Conservation (phyloP, 495 filamentous ascomycete genomes). For the Aspergillus haitiensis region DNA sequence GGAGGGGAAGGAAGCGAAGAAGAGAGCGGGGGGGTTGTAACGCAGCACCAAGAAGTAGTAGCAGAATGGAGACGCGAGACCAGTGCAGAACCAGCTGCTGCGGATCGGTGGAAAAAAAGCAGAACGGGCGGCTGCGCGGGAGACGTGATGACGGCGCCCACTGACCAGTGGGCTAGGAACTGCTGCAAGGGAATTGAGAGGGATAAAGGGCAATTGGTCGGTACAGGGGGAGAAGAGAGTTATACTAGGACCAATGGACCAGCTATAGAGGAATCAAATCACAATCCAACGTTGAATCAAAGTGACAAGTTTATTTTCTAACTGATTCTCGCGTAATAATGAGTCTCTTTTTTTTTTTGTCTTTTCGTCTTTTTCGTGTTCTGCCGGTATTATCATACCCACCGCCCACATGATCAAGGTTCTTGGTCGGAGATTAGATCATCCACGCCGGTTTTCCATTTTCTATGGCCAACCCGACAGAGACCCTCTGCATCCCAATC, state of each 20-base stretch:
- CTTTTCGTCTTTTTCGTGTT: background rate
- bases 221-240: background rate
- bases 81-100: conserved; percentile 58
- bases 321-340: background rate
- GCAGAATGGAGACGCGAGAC: conserved; percentile 23
- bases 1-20: conserved; percentile 20
- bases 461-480: conserved; percentile 14
- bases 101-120: conserved; percentile 42
- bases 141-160: conserved; percentile 47
- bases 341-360: background rate
- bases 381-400: background rate
- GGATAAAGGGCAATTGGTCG: conserved; percentile 7
- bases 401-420: background rate
- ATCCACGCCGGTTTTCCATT: no score
- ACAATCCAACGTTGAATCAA: background rate
- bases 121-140: conserved; percentile 31
- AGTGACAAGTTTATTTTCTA: background rate
- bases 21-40: conserved; percentile 26
- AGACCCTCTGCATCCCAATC: conserved; percentile 37
- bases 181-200: conserved; percentile 13
- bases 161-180: conserved; percentile 29
- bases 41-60: conserved; percentile 30
- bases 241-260: background rate
- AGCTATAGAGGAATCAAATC: background rate
- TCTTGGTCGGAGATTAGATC: no score